Percentiles rank a stretch among this genome's conserved stretches.
Conservation (phyloP, 106 monocot genomes). For the Apostasia shenzhenica region DNA sequence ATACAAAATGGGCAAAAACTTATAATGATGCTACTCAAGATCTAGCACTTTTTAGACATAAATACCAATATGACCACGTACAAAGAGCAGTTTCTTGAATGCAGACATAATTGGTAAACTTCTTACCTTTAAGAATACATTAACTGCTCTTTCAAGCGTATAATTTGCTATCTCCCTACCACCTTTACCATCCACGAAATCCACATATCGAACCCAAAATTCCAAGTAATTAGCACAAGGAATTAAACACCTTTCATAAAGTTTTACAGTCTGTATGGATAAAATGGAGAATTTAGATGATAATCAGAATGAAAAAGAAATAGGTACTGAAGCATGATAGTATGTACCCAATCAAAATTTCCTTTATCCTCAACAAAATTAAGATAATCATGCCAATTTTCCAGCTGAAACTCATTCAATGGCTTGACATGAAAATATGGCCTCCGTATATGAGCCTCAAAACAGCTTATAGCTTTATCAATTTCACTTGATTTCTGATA, state of each 20-base stretch:
- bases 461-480: slow-evolving; percentile 49
- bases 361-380: slow-evolving; percentile 78
- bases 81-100: background rate
- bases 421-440: slow-evolving; percentile 73
- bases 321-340: background rate
- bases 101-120: slow-evolving; percentile 1
- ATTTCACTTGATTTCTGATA: slow-evolving; percentile 50
- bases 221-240: slow-evolving; percentile 98
- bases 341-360: slow-evolving; percentile 95
- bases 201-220: slow-evolving; percentile 95
- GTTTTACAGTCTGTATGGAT: slow-evolving; percentile 75
- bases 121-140: slow-evolving; percentile 69
- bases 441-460: slow-evolving; percentile 59
- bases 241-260: slow-evolving; percentile 99
- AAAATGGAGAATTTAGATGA: slow-evolving; percentile 24
- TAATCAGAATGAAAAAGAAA: slow-evolving; percentile 4
- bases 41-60: too few species aligned
- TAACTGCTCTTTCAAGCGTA: slow-evolving; percentile 56
- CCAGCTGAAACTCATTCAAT: slow-evolving; percentile 62
- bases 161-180: slow-evolving; percentile 71
- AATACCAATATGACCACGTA: too few species aligned
- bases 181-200: slow-evolving; percentile 72
- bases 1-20: too few species aligned
- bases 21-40: too few species aligned
- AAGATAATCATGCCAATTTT: slow-evolving; percentile 92